Evolutionary conservation across 192 early-diverging fungal species (phyloP), one percentile per base, ranked within the genome.

Genomic region (Spizellomyces sp.): DNA sequence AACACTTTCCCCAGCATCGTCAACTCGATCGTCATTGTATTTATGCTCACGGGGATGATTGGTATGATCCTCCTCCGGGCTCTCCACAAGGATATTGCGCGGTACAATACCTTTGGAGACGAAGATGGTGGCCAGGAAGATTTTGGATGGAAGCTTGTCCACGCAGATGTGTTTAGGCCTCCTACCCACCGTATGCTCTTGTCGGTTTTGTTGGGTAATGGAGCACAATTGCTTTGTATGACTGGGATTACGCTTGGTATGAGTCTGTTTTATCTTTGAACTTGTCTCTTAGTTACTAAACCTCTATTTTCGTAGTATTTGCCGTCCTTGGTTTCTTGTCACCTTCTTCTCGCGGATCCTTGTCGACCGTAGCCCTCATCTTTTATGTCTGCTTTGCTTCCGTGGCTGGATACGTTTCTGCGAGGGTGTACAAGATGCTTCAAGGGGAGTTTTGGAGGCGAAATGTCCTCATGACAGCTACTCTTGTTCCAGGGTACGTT

Each of bases 241-340:
- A 52, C 75, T 4, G 60, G 56, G 43, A 79, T 86, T 41, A 88
- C 86, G 15, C 66, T 88, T 8, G 60, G 83, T 36, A 36, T 86
- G 70, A 62, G 79, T 79, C 6, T 54, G 12, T 12, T 42, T 44
- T 65, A 27, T 54, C 17, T 54, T 12, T 19, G 50, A 12, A 4
- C 0, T 54, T 54, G 14, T 2, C 14, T 54, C 50, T 54, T 54
- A 54, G 52, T 55, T 70, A 19, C 50, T 54, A 54, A 54, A 6
- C 42, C 42, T 62, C 60, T 5, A 27, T 21, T 61, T 14, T 46
- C 47, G 7, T 69, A 87, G 86, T 91, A 0, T 96, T 98, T 87
- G 96, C 96, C 7, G 86, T 94, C 14, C 90, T 98, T 62, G 96
- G 96, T 6, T 98, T 98, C 87, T 86, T 98, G 58, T 97, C 95